Evolutionary conservation across 257 asterid species (phyloP), one percentile per base, ranked within the genome.

Genomic region (Solanum piurae): DNA sequence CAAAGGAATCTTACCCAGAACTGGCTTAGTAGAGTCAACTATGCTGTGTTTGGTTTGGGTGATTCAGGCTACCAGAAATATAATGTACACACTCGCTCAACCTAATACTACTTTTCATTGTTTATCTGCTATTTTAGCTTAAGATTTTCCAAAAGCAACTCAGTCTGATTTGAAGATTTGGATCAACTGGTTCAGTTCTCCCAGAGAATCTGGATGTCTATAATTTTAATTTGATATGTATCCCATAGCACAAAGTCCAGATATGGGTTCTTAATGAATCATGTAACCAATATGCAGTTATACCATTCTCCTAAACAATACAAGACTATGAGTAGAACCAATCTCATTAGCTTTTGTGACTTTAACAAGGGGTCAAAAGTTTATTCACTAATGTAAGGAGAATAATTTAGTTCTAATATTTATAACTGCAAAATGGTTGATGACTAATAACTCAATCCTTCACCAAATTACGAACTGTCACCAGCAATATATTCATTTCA

Each of bases 51-150:
- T 90, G 99, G 99, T 90, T 90, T 97, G 94, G 99, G 99, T 62
- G 99, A 95, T 93, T 97, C 99, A 5, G 90, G 99, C 94, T 97
- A 95, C 95, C 99, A 96, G 94, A 96, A 97, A 89, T 96, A 94
- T 90, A 97, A 97, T 92, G 99, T 97, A 94, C 25, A 34, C 21
- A 5, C 69, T 18, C 31, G 8, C 86, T 82, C 69, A 20, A 82
- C 44, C 21, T 82, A 49, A 29, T 49, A 46, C 14, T 29, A 5
- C 3, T 12, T 49, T 29, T 82, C 71, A 49, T 79, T 2, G 38
- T 42, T 27, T 79, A 20, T 18, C 66, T 79, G 66, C 66, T 31
- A 14, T 9, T 79, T 79, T 14, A 13, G 66, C 27, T 44, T 2
- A 79, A 46, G 68, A 80, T 27, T 44, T 29, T 79, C 27, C 60